Conservation (phyloP, 139 green algal genomes). For the Gonium pectorale region DNA sequence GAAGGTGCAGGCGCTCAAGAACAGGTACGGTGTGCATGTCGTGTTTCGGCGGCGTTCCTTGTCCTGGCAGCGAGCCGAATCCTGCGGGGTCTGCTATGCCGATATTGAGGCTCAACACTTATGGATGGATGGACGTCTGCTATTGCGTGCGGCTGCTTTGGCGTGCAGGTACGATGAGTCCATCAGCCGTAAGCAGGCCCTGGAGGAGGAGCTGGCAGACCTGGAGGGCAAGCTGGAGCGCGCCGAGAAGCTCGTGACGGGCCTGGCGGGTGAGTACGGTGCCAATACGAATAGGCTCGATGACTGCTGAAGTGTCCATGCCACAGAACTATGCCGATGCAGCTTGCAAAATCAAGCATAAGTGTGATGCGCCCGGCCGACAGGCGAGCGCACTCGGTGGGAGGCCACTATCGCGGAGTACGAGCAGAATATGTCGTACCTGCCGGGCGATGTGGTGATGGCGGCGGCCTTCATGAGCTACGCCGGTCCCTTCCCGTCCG, state of each 20-base stretch:
- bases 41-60: too few species aligned
- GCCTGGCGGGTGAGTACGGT: conserved; percentile 58
- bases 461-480: conserved; percentile 84
- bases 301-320: too few species aligned
- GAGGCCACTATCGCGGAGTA: conserved; percentile 73
- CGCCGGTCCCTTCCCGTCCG: conserved; percentile 84
- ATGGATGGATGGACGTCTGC: too few species aligned
- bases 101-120: too few species aligned
- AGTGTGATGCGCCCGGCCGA: too few species aligned
- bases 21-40: conserved; percentile 65
- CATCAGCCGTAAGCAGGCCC: conserved; percentile 75
- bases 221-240: conserved; percentile 85
- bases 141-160: too few species aligned
- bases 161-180: conserved; percentile 76
- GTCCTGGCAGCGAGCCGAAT: too few species aligned
- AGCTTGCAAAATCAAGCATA: too few species aligned
- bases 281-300: too few species aligned
- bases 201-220: conserved; percentile 84
- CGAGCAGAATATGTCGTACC: conserved; percentile 60
- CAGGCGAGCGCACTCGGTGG: conserved; percentile 81
- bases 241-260: conserved; percentile 82
- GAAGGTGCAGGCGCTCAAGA: conserved; percentile 84
- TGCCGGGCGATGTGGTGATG: conserved; percentile 80
- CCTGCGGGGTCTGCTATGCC: too few species aligned
- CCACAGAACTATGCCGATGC: too few species aligned